Evolutionary conservation across 371 early-diverging fungal genomes (phyloP).

Genomic region (Rhizopus arrhizus): DNA sequence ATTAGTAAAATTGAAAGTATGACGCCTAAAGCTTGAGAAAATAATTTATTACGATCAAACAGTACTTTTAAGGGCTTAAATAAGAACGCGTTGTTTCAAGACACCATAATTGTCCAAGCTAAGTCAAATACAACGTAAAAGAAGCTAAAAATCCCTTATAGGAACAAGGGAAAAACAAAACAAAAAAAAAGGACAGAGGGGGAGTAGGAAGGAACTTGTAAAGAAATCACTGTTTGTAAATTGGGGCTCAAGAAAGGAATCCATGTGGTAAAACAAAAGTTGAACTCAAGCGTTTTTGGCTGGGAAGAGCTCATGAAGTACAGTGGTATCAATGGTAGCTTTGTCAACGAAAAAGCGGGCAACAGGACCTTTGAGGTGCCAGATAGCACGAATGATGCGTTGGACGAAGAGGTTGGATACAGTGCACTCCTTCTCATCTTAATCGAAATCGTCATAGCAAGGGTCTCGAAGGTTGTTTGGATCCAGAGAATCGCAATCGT

Average conservation of each 20-base stretch:
- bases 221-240: too few species aligned
- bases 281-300: background rate
- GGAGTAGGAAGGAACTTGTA: too few species aligned
- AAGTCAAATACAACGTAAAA: too few species aligned
- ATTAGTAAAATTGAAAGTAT: too few species aligned
- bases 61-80: too few species aligned
- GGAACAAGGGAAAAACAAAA: too few species aligned
- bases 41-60: too few species aligned
- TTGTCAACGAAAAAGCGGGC: background rate
- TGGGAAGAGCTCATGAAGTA: background rate
- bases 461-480: background rate
- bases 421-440: background rate
- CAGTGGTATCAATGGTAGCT: background rate
- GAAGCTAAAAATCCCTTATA: too few species aligned
- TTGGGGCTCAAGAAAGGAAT: background rate
- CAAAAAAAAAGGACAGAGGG: too few species aligned
- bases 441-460: background rate
- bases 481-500: background rate
- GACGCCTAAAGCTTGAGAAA: too few species aligned
- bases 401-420: background rate
- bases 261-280: background rate
- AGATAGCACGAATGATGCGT: background rate
- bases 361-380: background rate
- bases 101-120: too few species aligned
- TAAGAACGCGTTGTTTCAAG: too few species aligned